Evolutionary conservation across 306 rosid species (phyloP), one percentile per base, ranked within the genome.

Genomic region (Medicago arabica): DNA sequence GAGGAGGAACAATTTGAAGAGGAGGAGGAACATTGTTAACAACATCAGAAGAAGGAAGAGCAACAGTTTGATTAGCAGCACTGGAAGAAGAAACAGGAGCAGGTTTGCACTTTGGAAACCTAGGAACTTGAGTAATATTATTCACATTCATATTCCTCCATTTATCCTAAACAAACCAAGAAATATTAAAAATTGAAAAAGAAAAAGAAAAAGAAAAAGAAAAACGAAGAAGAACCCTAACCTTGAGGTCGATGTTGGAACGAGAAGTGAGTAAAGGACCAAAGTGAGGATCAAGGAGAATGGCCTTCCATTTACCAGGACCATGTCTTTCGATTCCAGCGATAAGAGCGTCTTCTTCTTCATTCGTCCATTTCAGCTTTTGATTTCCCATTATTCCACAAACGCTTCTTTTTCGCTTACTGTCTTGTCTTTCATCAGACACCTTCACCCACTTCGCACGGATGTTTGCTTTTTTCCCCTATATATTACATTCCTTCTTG

Each of bases 211-310:
- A 0, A 8, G 15, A 34, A 31, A 31, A 59, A 1, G 57, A 55
- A 18, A 5, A 31, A 12, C 8, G 5, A 0, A 2, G 36, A 62
- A 31, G 18, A 9, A 41, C 43, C 17, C 34, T 17, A 7, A 67
- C 72, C 55, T 67, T 67, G 39, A 67, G 72, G 72, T 67, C 72
- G 38, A 67, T 46, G 38, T 67, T 67, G 72, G 55, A 41, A 43
- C 72, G 72, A 15, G 72, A 21, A 19, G 36, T 43, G 72, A 67
- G 72, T 19, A 43, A 43, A 67, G 34, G 55, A 10, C 39, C 72
- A 0, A 67, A 67, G n/a, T 43, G 39, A 34, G 72, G 55, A 43
- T 67, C 72, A 19, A 44, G 6, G 1, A 41, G 72, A 67, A 67
- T 67, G 12, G 50, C 7, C 4, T 12, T 67, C 72, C 72, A 67